Evolutionary conservation across 768 basidiomycete genomes (phyloP).

Genomic region (Mycena rosella): DNA sequence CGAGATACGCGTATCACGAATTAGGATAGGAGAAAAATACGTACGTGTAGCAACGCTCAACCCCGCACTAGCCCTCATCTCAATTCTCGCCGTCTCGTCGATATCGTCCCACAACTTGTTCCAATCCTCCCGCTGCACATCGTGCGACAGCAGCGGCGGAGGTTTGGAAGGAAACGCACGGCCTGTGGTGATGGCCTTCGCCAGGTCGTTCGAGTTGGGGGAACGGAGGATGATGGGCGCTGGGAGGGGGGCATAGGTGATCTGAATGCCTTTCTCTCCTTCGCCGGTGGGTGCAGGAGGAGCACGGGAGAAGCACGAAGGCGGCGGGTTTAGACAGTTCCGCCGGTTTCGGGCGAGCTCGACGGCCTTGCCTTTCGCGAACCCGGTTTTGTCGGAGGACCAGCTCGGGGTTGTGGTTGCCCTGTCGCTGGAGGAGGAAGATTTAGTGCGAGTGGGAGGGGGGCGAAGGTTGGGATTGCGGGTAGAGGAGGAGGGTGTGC

Average conservation of each 20-base stretch:
- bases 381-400: constrained; percentile 30
- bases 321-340: constrained; percentile 30
- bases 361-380: constrained; percentile 32
- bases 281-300: constrained; percentile 12
- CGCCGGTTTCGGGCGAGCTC: constrained; percentile 30
- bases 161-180: constrained; percentile 28
- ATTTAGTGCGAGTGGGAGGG: constrained; percentile 28
- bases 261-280: constrained; percentile 18
- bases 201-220: constrained; percentile 29
- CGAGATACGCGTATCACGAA: constrained; percentile 8
- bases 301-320: constrained; percentile 24
- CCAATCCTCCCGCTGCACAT: constrained; percentile 32
- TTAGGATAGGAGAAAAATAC: constrained; percentile 9
- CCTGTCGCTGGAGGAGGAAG: constrained; percentile 25
- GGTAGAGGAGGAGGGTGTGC: constrained; percentile 22
- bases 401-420: constrained; percentile 10
- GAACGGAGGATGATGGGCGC: constrained; percentile 28
- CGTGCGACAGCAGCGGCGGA: constrained; percentile 21
- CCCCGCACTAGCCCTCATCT: constrained; percentile 33
- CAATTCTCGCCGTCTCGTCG: constrained; percentile 34
- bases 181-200: constrained; percentile 28
- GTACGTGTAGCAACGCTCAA: constrained; percentile 31
- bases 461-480: constrained; percentile 30
- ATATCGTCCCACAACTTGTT: constrained; percentile 33
- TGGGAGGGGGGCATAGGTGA: constrained; percentile 24